Evolutionary conservation across 768 basidiomycete species (phyloP).

Genomic region (Mycena vitilis): DNA sequence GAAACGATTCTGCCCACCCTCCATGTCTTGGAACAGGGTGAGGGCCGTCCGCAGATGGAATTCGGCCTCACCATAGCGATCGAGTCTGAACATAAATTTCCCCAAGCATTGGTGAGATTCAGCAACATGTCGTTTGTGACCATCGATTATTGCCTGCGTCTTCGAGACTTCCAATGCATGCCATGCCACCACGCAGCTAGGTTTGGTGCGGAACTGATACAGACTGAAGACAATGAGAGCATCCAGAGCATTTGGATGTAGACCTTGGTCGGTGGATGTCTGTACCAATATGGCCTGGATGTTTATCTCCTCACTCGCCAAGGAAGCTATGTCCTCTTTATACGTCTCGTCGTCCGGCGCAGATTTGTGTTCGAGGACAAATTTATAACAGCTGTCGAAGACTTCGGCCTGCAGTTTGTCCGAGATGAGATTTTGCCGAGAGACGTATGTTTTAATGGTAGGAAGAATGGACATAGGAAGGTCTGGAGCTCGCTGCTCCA

Average conservation of each 20-base stretch:
- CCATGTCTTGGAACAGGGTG: neutral
- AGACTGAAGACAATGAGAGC: constrained; percentile 34
- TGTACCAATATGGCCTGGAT: constrained; percentile 33
- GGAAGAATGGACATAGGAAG: constrained; percentile 34
- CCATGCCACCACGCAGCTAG: constrained; percentile 19
- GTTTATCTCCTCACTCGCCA: constrained; percentile 12
- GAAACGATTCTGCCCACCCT: neutral
- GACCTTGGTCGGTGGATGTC: neutral
- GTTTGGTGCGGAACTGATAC: constrained; percentile 34
- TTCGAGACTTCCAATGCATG: constrained; percentile 16
- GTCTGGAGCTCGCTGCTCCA: constrained; percentile 3
- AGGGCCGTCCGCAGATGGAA: constrained; percentile 1
- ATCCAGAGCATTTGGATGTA: constrained; percentile 24
- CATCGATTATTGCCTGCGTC: neutral
- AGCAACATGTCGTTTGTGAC: neutral
- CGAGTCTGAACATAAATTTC: neutral
- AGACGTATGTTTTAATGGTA: constrained; percentile 38
- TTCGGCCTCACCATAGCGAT: constrained; percentile 14
- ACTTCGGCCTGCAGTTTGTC: constrained; percentile 18
- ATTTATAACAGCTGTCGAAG: constrained; percentile 30
- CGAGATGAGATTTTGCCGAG: constrained; percentile 22
- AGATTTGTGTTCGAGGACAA: constrained; percentile 29
- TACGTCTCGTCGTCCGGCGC: constrained; percentile 9
- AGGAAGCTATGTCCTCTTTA: constrained; percentile 5
- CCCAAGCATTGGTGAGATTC: constrained; percentile 21